Conservation (phyloP, 805 yeast genomes). For the Saccharomycopsis babjevae region DNA sequence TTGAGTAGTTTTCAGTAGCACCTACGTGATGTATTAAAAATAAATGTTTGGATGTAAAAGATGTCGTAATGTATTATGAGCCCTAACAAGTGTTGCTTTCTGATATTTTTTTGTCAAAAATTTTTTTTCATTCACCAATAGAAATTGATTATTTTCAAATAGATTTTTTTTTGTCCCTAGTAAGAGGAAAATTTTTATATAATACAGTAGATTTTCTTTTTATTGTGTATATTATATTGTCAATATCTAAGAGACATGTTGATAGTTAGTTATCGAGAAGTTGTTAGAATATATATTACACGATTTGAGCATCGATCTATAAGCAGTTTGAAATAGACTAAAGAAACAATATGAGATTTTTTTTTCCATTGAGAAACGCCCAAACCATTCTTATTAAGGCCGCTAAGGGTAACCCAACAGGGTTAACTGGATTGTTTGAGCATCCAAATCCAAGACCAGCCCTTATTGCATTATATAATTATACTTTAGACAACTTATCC, state of each 20-base stretch:
- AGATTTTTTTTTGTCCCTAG: background rate
- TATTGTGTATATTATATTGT: background rate
- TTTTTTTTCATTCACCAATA: background rate
- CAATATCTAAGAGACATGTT: too few species aligned
- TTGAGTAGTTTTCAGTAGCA: too few species aligned
- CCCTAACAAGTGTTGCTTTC: background rate
- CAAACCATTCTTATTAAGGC: conserved; percentile 15
- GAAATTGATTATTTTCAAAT: background rate
- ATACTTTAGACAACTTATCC: conserved; percentile 50
- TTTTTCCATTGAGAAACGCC: conserved; percentile 12
- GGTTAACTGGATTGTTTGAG: conserved; percentile 65
- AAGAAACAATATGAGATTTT: conserved; percentile 13
- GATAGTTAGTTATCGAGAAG: too few species aligned
- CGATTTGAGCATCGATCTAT: background rate
- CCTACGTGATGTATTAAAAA: too few species aligned
- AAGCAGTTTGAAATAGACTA: background rate
- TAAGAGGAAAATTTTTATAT: background rate
- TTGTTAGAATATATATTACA: too few species aligned
- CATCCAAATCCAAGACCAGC: conserved; percentile 84
- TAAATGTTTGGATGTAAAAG: background rate
- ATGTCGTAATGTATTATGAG: background rate
- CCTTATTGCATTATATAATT: conserved; percentile 55
- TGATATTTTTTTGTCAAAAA: background rate
- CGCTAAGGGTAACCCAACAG: conserved; percentile 60
- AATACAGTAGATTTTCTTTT: background rate